Percentiles rank a stretch among this genome's conserved stretches.
Conservation (phyloP, 345 rosid genomes). For the Camelina neglecta region DNA sequence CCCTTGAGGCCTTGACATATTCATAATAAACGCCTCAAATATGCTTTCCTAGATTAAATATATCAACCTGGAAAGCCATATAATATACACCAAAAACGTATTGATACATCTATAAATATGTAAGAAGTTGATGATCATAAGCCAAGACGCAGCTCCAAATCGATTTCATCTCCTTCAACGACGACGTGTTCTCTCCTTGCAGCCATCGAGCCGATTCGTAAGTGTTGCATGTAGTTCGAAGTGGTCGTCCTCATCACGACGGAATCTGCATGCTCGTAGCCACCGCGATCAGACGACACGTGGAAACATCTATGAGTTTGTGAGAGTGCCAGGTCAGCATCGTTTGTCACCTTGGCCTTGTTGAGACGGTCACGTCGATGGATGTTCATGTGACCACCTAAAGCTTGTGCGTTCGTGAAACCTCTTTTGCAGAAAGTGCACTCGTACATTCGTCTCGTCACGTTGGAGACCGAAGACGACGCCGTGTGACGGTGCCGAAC, state of each 20-base stretch:
- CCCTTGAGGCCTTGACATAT: conserved; percentile 6
- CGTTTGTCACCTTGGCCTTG: conserved; percentile 51
- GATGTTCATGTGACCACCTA: conserved; percentile 96
- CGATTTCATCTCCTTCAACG: conserved; percentile 68
- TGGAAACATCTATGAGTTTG: conserved; percentile 47
- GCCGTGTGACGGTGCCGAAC: background rate
- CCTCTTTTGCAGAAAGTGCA: conserved; percentile 91
- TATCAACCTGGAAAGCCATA: conserved; percentile 27
- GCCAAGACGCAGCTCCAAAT: conserved; percentile 96
- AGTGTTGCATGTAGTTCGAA: conserved; percentile 48
- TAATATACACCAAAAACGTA: conserved; percentile 34
- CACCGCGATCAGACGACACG: conserved; percentile 40
- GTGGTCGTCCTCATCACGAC: conserved; percentile 53
- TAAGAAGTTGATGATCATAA: conserved; percentile 30
- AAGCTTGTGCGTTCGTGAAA: conserved; percentile 91
- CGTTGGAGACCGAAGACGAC: conserved; percentile 42
- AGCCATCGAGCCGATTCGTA: conserved; percentile 52
- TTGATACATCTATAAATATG: conserved; percentile 20
- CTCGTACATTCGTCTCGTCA: conserved; percentile 57
- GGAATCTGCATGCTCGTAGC: conserved; percentile 39
- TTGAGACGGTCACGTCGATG: conserved; percentile 84
- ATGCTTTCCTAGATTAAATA: conserved; percentile 32
- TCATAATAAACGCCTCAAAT: conserved; percentile 26
- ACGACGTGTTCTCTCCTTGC: conserved; percentile 44
- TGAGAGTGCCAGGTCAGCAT: conserved; percentile 38